Evolutionary conservation across 1,284 basidiomycete genomes (phyloP), one percentile per base, ranked within the genome.

Genomic region (Trametes sp.): DNA sequence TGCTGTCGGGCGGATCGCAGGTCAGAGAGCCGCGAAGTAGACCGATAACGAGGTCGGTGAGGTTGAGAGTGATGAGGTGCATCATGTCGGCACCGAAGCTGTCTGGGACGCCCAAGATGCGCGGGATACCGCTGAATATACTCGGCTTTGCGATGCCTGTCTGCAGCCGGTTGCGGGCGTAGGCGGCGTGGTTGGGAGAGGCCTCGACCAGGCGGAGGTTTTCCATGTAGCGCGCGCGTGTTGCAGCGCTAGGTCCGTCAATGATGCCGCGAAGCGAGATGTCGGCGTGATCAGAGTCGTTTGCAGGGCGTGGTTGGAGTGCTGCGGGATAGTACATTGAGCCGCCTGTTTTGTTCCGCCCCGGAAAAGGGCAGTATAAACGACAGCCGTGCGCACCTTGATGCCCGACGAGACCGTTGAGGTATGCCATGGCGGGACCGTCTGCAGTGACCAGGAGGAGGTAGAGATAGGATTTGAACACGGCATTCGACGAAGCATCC

Each of bases 321-420:
- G 38, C 57, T 31, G 57, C 54, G 1, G 76, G 71, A 67, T 73
- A 80, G 56, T 81, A 79, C 24, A 75, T 73, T 6, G 60, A 44
- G 9, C 41, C 63, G 0, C 67, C 65, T 2, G 63, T 64, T 64
- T 79, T 78, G 41, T 73, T 76, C 0, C 75, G 70, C 11, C 80
- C 78, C 42, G 56, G 65, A 21, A 74, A 63, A 13, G 53, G 31
- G 66, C 79, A 81, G 41, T 69, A 69, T 0, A 76, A 26, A 0
- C 72, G 70, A 62, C 80, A 82, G 2, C 73, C 76, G 50, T 69
- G 53, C 10, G 54, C 56, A 1, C 78, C 79, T 53, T 64, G 66
- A 59, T 79, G 77, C 0, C 77, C 75, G 28, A 78, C 76, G 19
- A 65, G 56, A 0, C 79, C 78, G 65, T 71, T 72, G 2, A 80